phyloP scores from a whole-genome alignment of 148 eudicot genomes.

The Cornus florida region DNA sequence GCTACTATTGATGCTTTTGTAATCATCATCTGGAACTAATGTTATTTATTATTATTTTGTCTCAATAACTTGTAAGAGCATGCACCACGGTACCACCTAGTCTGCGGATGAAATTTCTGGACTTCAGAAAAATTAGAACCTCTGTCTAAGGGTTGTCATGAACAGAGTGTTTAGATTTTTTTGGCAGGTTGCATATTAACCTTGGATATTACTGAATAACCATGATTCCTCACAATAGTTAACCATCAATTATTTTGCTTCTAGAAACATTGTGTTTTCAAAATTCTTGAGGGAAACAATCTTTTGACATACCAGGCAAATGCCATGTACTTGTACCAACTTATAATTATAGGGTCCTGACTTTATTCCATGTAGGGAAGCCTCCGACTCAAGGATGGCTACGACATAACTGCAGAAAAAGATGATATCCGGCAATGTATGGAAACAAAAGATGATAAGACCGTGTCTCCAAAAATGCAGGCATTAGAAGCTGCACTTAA shows the following conservation, averaged over 20 bases:
- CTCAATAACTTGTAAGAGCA: too few species aligned
- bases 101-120: too few species aligned
- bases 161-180: too few species aligned
- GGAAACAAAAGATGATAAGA: slow-evolving; percentile 7
- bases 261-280: neutral
- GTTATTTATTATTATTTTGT: too few species aligned
- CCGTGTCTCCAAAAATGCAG: slow-evolving; percentile 23
- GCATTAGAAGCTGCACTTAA: slow-evolving; percentile 38
- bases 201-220: too few species aligned
- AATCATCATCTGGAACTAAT: too few species aligned
- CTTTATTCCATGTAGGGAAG: slow-evolving; percentile 16
- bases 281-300: neutral
- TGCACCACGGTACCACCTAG: too few species aligned
- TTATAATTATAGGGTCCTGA: neutral
- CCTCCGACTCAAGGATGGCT: slow-evolving; percentile 11
- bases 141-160: too few species aligned
- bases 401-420: slow-evolving; percentile 8
- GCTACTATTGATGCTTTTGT: too few species aligned
- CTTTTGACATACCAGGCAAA: neutral
- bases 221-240: neutral
- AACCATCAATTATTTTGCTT: neutral
- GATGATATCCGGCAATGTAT: neutral
- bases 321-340: neutral
- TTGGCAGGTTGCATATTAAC: neutral
- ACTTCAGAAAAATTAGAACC: too few species aligned